Conservation (phyloP, 208 protist genomes). For the Leishmania aethiopica region DNA sequence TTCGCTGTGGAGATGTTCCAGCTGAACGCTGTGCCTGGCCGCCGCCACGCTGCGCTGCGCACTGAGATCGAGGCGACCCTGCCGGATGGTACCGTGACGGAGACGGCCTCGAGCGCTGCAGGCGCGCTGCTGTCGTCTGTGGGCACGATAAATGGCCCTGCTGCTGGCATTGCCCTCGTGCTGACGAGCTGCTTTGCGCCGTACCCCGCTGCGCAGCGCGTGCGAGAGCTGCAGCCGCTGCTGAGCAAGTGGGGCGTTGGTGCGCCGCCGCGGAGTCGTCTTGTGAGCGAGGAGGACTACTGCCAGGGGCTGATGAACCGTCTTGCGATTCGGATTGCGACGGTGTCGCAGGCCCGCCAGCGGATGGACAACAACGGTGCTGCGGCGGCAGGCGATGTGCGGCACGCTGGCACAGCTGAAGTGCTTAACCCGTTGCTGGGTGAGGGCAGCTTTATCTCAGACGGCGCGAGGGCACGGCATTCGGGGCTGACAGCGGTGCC, state of each 20-base stretch:
- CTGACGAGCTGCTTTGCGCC: conserved; percentile 45
- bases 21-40: conserved; percentile 52
- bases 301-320: conserved; percentile 5
- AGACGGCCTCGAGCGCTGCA: conserved; percentile 18
- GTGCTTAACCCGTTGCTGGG: not conserved
- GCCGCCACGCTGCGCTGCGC: conserved; percentile 44
- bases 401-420: no score
- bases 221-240: conserved; percentile 7
- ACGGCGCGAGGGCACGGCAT: not conserved
- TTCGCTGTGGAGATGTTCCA: conserved; percentile 64
- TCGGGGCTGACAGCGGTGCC: not conserved
- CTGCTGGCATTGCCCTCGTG: conserved; percentile 28
- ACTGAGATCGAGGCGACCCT: conserved; percentile 49
- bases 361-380: conserved; percentile 11
- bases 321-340: not conserved
- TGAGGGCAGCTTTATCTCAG: not conserved
- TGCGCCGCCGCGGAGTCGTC: conserved; percentile 2
- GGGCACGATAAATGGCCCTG: conserved; percentile 20
- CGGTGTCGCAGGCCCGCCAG: conserved; percentile 1
- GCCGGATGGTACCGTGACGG: conserved; percentile 19
- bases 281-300: conserved; percentile 8
- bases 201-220: conserved; percentile 26
- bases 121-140: conserved; percentile 30
- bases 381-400: no score
- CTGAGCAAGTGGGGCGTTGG: conserved; percentile 5